phyloP scores from a whole-genome alignment of 1,139 yeast species.

The Pichia sp. region DNA sequence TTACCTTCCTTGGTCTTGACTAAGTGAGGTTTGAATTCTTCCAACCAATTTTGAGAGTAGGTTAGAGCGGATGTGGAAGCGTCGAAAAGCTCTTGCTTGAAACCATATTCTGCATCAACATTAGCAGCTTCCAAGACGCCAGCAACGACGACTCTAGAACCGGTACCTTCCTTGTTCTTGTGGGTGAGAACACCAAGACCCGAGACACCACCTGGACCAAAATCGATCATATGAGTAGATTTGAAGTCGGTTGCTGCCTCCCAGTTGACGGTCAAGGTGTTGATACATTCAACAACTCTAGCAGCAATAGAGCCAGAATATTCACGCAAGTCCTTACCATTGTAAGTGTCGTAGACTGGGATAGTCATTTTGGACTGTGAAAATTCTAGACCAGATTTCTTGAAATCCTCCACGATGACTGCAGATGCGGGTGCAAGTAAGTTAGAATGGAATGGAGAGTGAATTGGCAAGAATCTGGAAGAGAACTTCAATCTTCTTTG shows the following conservation, averaged over 20 bases:
- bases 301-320: conserved; percentile 44
- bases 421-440: conserved; percentile 68
- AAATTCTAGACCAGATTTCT: conserved; percentile 50
- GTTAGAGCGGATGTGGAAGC: conserved; percentile 56
- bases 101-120: conserved; percentile 79
- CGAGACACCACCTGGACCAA: conserved; percentile 98
- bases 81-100: conserved; percentile 91
- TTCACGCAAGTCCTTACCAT: conserved; percentile 71
- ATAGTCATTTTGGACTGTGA: conserved; percentile 51
- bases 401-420: conserved; percentile 58
- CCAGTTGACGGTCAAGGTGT: conserved; percentile 91
- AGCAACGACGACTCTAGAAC: conserved; percentile 88
- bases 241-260: conserved; percentile 75
- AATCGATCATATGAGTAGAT: conserved; percentile 86
- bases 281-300: conserved; percentile 74
- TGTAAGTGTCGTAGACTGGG: conserved; percentile 88
- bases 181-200: conserved; percentile 95
- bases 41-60: conserved; percentile 87
- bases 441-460: conserved; percentile 96
- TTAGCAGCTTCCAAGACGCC: conserved; percentile 73
- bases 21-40: conserved; percentile 80
- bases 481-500: conserved; percentile 91
- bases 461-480: conserved; percentile 89
- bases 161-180: conserved; percentile 98
- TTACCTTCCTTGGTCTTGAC: conserved; percentile 67